Evolutionary conservation across 306 rosid species (phyloP), one percentile per base, ranked within the genome.

Genomic region (Rosa rugosa): DNA sequence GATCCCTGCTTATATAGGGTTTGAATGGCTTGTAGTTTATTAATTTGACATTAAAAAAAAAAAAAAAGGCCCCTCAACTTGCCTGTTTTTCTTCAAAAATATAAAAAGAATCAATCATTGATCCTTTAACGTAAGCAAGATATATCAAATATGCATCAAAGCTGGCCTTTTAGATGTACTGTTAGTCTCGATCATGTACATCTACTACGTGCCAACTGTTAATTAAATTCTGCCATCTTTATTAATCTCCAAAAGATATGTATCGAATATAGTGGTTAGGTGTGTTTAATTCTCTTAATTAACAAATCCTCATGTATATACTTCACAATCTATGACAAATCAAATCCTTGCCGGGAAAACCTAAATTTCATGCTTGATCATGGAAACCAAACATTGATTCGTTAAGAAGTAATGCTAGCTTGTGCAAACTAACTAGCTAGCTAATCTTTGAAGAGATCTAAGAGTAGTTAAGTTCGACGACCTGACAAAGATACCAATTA

Each of bases 401-500:
- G 9, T 54, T 64, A 31, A 12, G 51, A 73, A 53, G 42, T 5
- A 59, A 57, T 41, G 77, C 51, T 31, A 31, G 36, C 3, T 56
- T 57, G 8, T 7, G 45, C 51, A 41, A 56, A 53, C 7, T 49
- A 49, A 46, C 25, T 44, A 44, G 36, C 10, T 42, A 22, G 44
- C 60, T 53, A 73, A 14, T 74, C 46, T 74, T 84, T 69, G 63
- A 66, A 62, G 76, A 75, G 75, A 71, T 84, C 65, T 81, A 76
- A 66, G 77, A 75, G 84, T 81, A 40, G 91, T 86, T 87, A 74
- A 84, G 89, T 79, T 84, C 72, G 45, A 75, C 45, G 90, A 84
- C 83, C 51, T 81, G 90, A 88, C 85, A 87, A 86, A 85, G 89
- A 92, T 88, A 84, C 81, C 73, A 65, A 73, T 80, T 81, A 78